Conservation (phyloP, 2,329 filamentous ascomycete genomes). For the Cytospora schulzeri region DNA sequence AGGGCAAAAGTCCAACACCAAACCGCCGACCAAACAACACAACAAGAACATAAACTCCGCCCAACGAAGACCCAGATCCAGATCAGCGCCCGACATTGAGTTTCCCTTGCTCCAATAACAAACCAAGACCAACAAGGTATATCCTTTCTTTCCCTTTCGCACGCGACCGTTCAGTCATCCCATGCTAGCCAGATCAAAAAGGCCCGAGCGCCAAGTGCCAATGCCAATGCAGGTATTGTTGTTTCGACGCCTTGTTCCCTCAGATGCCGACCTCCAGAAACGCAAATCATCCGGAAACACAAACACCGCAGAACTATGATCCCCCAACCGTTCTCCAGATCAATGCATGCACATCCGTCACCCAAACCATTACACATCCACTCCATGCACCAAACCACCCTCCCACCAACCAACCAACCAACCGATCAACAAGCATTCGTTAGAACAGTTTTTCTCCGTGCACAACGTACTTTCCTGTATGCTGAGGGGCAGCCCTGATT, state of each 20-base stretch:
- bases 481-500: neutral
- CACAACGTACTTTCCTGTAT: neutral
- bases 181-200: conserved; percentile 22
- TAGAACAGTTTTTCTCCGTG: conserved; percentile 2
- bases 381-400: neutral
- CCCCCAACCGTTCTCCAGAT: conserved; percentile 24
- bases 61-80: conserved; percentile 24
- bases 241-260: conserved; percentile 27
- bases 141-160: conserved; percentile 22
- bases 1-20: conserved; percentile 21
- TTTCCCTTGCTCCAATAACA: conserved; percentile 22
- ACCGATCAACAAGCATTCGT: conserved; percentile 10
- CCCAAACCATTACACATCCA: neutral
- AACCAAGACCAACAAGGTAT: conserved; percentile 17
- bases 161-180: conserved; percentile 23
- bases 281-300: conserved; percentile 20
- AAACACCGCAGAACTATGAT: conserved; percentile 27
- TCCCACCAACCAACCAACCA: too few relatives aligned
- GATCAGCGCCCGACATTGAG: conserved; percentile 27
- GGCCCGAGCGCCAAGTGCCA: conserved; percentile 22
- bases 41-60: conserved; percentile 24
- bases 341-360: conserved; percentile 25
- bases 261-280: conserved; percentile 26
- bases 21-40: conserved; percentile 17
- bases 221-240: conserved; percentile 30